Evolutionary conservation across 2,329 filamentous ascomycete species (phyloP), one percentile per base, ranked within the genome.

Genomic region (Sphaceloma murrayae): DNA sequence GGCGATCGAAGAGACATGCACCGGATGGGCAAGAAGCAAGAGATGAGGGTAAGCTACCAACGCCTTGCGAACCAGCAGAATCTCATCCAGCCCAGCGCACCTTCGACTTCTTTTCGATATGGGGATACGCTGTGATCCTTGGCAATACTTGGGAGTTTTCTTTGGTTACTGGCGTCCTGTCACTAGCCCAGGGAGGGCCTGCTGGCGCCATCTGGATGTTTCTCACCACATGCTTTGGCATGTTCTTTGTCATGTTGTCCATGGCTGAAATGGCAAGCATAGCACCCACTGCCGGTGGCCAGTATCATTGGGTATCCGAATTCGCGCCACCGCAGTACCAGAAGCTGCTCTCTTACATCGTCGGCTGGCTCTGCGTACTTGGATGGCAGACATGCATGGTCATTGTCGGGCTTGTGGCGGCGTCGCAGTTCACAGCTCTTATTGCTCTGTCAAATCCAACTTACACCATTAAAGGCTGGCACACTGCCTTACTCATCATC

Each of bases 141-240:
- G 66, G 73, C 52, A 67, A 68, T 38, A 74, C 73, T 0, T 77
- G 73, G 73, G 73, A 76, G 54, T 63, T 66, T 18, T 36, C 47
- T 13, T 44, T 48, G 5, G 16, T 48, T 11, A 46, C 29, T 4
- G 40, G 40, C 4, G 29, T 24, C 26, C 51, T 51, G 26, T 27
- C 27, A 3, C 29, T 42, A 10, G 31, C 39, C 14, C 36, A 49
- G 22, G 48, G 48, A 10, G 48, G 48, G 13, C 24, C 39, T 11
- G 48, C 48, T n/a, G 48, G 48, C 4, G 31, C 40, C 8, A 43
- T 47, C 13, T 49, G 40, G 44, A 43, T 24, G 22, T 47, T 42
- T n/a, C 39, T 49, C 16, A 11, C 43, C 17, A 49, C 45, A 5
- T 48, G 43, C 16, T 46, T 48, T 17, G 48, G 46, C 17, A 46